Percentiles rank a stretch among this genome's conserved stretches.
Conservation (phyloP, 2,329 filamentous ascomycete species). For the Coniella vitis region DNA sequence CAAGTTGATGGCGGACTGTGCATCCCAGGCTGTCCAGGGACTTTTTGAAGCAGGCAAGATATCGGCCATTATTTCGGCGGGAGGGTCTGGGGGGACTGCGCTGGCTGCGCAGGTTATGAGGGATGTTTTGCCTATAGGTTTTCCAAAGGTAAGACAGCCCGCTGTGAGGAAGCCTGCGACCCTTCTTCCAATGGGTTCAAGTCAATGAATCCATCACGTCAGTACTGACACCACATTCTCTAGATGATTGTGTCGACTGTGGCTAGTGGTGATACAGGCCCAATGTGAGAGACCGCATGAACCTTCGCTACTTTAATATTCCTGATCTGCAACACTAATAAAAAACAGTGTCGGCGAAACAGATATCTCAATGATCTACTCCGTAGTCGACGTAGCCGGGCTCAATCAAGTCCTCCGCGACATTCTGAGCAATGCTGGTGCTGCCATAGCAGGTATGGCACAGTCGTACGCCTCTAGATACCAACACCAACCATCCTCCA, state of each 20-base stretch:
- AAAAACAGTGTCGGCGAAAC: constrained; percentile 47
- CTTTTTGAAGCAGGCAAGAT: constrained; percentile 34
- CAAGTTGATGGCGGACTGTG: constrained; percentile 44
- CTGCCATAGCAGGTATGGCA: constrained; percentile 54
- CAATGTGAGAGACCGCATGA: constrained; percentile 31
- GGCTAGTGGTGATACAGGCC: constrained; percentile 57
- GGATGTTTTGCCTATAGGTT: constrained; percentile 51
- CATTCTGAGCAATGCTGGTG: constrained; percentile 57
- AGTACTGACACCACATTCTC: neutral
- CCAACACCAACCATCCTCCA: neutral
- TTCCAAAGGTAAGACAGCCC: constrained; percentile 35
- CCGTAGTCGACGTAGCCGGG: constrained; percentile 64
- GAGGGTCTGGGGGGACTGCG: constrained; percentile 47
- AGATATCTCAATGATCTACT: constrained; percentile 65
- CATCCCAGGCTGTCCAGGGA: constrained; percentile 33
- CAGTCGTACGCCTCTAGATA: constrained; percentile 29
- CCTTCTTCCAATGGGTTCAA: too few relatives aligned
- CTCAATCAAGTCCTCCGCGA: constrained; percentile 51
- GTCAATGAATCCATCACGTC: too few relatives aligned
- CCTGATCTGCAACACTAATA: neutral
- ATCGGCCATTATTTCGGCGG: constrained; percentile 52
- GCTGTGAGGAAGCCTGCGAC: too few relatives aligned
- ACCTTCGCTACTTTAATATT: neutral
- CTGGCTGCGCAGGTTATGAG: constrained; percentile 56
- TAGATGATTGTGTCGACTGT: constrained; percentile 67